Percentiles rank a stretch among this genome's conserved stretches.
phyloP scores from a whole-genome alignment of 2,329 filamentous ascomycete genomes.

The Colletotrichum simmondsii region DNA sequence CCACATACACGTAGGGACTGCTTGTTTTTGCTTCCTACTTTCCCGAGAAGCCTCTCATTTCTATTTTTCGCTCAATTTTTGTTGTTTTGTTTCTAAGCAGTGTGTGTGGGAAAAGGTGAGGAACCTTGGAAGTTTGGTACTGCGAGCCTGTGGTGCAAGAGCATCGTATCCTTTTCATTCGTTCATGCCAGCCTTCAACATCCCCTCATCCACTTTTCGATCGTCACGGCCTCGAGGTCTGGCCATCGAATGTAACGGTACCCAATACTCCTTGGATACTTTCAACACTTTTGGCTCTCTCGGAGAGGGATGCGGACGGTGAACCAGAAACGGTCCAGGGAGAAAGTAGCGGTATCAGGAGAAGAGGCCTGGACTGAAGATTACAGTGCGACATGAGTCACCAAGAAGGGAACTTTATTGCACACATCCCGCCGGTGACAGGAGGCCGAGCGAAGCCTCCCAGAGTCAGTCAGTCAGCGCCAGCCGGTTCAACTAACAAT shows the following conservation, averaged over 20 bases:
- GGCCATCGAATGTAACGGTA: slow-evolving; percentile 29
- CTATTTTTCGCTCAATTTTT: background rate
- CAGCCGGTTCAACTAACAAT: too few relatives aligned
- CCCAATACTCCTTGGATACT: slow-evolving; percentile 1
- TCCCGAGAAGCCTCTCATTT: background rate
- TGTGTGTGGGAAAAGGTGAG: background rate
- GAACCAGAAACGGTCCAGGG: background rate
- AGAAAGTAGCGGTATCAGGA: background rate
- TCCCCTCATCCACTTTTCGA: slow-evolving; percentile 15
- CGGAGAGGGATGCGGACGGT: background rate
- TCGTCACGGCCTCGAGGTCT: slow-evolving; percentile 22
- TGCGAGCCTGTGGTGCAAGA: too few relatives aligned
- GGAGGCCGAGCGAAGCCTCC: background rate
- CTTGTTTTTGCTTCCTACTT: background rate
- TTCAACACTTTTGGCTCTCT: background rate
- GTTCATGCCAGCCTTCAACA: background rate
- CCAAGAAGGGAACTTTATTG: background rate
- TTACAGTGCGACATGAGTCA: slow-evolving; percentile 8
- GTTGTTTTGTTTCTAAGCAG: background rate
- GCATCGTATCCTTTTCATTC: slow-evolving; percentile 6
- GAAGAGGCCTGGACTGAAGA: background rate
- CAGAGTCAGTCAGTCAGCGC: too few relatives aligned
- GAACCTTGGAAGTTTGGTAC: background rate
- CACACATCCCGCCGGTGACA: slow-evolving; percentile 1
- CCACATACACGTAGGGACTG: too few relatives aligned